phyloP scores from a whole-genome alignment of 2,329 filamentous ascomycete genomes.

The Apiospora aurea region DNA sequence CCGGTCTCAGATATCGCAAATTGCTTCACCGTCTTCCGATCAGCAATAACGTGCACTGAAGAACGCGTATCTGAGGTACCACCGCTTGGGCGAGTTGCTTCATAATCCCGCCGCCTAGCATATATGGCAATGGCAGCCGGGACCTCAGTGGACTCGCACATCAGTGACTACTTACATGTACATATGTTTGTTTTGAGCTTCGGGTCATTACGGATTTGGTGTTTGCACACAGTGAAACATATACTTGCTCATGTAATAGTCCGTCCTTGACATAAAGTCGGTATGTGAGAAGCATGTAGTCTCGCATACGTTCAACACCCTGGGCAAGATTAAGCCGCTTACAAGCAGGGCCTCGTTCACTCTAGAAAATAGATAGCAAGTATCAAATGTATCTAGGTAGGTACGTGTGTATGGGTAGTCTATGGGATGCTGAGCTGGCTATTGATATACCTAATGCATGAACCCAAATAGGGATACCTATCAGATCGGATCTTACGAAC shows the following conservation, averaged over 20 bases:
- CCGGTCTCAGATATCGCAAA: not conserved
- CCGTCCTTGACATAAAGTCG: not conserved
- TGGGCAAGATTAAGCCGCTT: not conserved
- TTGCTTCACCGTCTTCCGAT: not conserved
- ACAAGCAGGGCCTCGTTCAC: not conserved
- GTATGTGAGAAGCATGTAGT: not conserved
- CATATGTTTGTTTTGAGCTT: not conserved
- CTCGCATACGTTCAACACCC: not conserved
- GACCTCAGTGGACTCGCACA: not conserved
- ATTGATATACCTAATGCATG: not conserved
- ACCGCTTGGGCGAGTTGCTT: not conserved
- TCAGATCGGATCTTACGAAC: not conserved
- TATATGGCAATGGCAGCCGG: not conserved
- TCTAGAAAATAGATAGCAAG: not conserved
- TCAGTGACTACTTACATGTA: not conserved
- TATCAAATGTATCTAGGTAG: not conserved
- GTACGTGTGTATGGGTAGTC: not conserved
- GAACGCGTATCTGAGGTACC: not conserved
- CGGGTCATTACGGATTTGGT: not conserved
- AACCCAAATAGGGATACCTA: not conserved
- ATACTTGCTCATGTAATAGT: no score
- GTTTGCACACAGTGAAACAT: not conserved
- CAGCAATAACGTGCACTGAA: not conserved
- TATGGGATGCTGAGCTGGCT: not conserved
- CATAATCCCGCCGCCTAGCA: not conserved